Base-by-base conservation (phyloP, 441 rosid genomes). In the Gossypium davidsonii region DNA sequence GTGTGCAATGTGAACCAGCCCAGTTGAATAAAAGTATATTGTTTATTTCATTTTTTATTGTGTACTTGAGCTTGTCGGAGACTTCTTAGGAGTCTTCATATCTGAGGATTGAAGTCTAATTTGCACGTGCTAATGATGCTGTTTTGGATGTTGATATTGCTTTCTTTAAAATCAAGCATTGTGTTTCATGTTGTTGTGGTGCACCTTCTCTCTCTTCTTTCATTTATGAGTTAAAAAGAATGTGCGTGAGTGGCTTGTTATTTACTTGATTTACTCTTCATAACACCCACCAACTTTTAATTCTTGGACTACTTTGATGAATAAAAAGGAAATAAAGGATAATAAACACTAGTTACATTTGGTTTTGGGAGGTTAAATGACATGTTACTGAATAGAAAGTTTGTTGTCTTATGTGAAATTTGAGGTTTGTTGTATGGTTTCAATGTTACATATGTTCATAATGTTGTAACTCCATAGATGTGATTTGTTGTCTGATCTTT, bases 401-500 rank as follows among this genome's bases (percentile, higher is more conserved):
- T 11, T 65, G 37, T n/a, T n/a, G 31, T 52, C 21, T 34, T 72
- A 3, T 21, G 3, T 39, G 26, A 34, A 55, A 48, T 66, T 49
- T 6, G 1, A 71, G 26, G 34, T 55, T 71, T 2, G 9, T 26
- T 9, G 4, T n/a, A 25, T 67, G 58, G 23, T 48, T 49, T 2
- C 28, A 8, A 2, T 25, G 71, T 67, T 49, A 67, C 56, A 49
- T 26, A 8, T 18, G 68, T 67, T 67, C 8, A 65, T n/a, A 23
- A 67, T 67, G 37, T 9, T 26, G 56, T 21, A 37, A 31, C 28
- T 72, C 42, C 52, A 14, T 70, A 64, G 46, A 61, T 56, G 59
- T 78, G 48, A 76, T 42, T 62, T 25, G 20, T 68, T 62, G n/a
- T 46, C n/a, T 74, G 67, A 59, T 59, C 60, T 34, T 74, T 39